phyloP scores from a whole-genome alignment of 2,329 filamentous ascomycete species.

The Ceratocystis smalleyi region DNA sequence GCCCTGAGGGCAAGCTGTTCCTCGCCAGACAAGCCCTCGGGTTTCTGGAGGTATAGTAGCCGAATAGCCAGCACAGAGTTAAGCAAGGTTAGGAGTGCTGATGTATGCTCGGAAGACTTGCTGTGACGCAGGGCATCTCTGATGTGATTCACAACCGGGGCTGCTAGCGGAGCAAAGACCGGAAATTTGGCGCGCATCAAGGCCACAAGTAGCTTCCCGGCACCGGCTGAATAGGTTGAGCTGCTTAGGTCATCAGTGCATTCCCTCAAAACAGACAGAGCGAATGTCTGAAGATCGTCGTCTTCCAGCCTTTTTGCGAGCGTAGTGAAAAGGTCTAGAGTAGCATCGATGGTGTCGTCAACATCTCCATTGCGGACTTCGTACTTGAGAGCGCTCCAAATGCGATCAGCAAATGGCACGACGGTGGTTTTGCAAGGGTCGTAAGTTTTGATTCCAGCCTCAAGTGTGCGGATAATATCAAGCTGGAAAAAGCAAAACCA shows the following conservation, averaged over 20 bases:
- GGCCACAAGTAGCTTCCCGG: slow-evolving; percentile 37
- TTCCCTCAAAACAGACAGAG: slow-evolving; percentile 36
- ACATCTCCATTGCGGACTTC: slow-evolving; percentile 47
- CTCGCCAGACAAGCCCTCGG: slow-evolving; percentile 23
- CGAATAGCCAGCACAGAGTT: slow-evolving; percentile 36
- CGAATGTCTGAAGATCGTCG: slow-evolving; percentile 31
- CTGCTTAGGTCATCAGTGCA: slow-evolving; percentile 39
- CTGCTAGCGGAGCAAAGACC: slow-evolving; percentile 34
- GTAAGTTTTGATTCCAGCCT: slow-evolving; percentile 37
- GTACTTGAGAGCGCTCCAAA: slow-evolving; percentile 47
- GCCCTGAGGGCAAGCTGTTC: slow-evolving; percentile 27
- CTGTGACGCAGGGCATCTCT: slow-evolving; percentile 36
- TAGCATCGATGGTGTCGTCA: slow-evolving; percentile 40
- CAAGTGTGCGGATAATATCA: slow-evolving; percentile 41
- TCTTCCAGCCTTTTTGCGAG: slow-evolving; percentile 33
- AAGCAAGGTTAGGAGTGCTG: slow-evolving; percentile 37
- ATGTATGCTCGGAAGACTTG: slow-evolving; percentile 34
- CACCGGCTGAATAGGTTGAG: slow-evolving; percentile 35
- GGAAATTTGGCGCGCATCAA: slow-evolving; percentile 33
- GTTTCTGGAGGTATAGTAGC: slow-evolving; percentile 24
- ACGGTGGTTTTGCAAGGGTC: slow-evolving; percentile 32
- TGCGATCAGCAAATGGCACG: slow-evolving; percentile 33
- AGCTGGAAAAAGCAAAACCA: slow-evolving; percentile 25
- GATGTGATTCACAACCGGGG: slow-evolving; percentile 33
- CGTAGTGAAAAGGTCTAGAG: slow-evolving; percentile 37